phyloP scores from a whole-genome alignment of 345 rosid genomes.

The Crucihimalaya himalaica region DNA sequence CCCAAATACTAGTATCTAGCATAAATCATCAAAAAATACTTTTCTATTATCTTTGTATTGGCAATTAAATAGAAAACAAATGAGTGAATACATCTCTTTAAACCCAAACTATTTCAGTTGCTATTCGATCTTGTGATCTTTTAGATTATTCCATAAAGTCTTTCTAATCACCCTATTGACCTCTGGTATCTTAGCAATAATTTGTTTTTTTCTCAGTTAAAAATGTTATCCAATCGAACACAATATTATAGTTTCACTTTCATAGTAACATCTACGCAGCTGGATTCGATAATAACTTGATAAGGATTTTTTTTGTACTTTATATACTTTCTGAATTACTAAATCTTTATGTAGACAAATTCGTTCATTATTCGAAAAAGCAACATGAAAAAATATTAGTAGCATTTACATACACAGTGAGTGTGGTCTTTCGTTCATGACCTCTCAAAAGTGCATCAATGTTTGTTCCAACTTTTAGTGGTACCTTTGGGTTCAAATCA shows the following conservation, averaged over 20 bases:
- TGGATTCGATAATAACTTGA: neutral
- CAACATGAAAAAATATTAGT: neutral
- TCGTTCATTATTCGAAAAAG: neutral
- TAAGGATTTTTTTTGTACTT: neutral
- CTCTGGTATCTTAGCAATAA: no score
- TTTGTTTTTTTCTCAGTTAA: no score
- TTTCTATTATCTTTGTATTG: no score
- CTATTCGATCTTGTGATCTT: no score
- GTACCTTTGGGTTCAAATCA: slow-evolving; percentile 39
- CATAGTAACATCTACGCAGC: neutral
- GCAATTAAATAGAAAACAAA: no score
- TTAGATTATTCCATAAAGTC: no score
- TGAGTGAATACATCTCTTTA: no score
- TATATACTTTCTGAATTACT: neutral
- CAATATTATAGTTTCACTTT: neutral
- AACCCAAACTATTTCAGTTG: no score
- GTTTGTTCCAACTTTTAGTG: slow-evolving; percentile 36
- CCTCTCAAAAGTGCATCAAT: slow-evolving; percentile 37
- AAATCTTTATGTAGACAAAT: neutral
- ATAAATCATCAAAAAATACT: no score
- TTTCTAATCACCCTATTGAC: no score
- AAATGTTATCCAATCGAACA: no score
- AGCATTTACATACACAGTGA: slow-evolving; percentile 2
- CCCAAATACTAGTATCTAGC: no score
- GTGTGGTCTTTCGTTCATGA: slow-evolving; percentile 13